phyloP scores from a whole-genome alignment of 192 early-diverging fungal species.

The Coemansia sp. region DNA sequence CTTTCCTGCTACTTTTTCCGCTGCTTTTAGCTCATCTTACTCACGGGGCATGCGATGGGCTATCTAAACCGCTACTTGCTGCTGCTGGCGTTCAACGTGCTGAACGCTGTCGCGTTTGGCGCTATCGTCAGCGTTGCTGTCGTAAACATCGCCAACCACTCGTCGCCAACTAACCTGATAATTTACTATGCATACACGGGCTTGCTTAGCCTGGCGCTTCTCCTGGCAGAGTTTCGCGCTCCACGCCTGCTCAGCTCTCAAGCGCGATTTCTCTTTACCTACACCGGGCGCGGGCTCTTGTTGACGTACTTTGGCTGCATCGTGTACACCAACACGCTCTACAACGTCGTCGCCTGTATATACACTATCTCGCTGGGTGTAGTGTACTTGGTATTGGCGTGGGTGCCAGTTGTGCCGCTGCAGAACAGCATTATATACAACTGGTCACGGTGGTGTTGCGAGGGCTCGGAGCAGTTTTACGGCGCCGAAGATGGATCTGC shows the following conservation, averaged over 20 bases:
- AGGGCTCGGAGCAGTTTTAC: conserved; percentile 23
- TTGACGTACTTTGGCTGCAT: conserved; percentile 62
- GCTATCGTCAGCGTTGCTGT: conserved; percentile 42
- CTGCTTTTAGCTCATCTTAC: not conserved
- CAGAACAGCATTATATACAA: conserved; percentile 46
- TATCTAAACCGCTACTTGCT: conserved; percentile 46
- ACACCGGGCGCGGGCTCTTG: conserved; percentile 57
- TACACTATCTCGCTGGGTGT: conserved; percentile 54
- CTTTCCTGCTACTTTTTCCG: no score
- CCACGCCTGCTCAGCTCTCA: conserved; percentile 49
- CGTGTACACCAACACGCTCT: conserved; percentile 39
- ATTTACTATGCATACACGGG: conserved; percentile 55
- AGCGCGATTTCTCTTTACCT: conserved; percentile 56
- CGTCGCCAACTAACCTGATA: conserved; percentile 49
- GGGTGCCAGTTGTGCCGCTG: conserved; percentile 42
- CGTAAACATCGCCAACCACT: conserved; percentile 37
- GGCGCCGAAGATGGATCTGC: not conserved
- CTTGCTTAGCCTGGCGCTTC: conserved; percentile 38
- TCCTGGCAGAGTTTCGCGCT: conserved; percentile 53
- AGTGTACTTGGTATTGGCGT: conserved; percentile 54
- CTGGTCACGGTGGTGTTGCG: conserved; percentile 35
- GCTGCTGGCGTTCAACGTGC: conserved; percentile 46
- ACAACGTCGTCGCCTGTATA: conserved; percentile 54
- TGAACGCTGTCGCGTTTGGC: conserved; percentile 46
- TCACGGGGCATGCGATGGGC: conserved; percentile 31